phyloP scores from a whole-genome alignment of 2,329 filamentous ascomycete genomes.

The Nectriaceae sp. region DNA sequence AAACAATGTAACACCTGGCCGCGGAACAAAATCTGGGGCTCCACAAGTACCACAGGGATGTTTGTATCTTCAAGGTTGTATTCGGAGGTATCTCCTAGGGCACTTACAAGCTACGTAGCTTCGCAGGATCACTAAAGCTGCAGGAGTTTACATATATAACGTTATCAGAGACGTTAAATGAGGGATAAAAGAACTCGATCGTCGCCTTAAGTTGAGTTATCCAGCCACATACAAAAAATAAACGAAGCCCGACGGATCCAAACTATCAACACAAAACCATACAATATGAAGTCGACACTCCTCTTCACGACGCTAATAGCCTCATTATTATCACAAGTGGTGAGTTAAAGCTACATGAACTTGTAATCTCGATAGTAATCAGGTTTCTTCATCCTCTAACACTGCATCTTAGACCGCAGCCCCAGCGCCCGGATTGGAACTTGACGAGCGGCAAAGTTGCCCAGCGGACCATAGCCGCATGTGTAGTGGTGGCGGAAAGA shows the following conservation, averaged over 20 bases:
- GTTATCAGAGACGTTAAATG: neutral
- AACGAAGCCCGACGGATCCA: neutral
- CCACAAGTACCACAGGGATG: no score
- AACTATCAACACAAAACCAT: neutral
- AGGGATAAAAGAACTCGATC: neutral
- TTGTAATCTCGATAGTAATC: no score
- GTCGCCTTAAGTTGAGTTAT: neutral
- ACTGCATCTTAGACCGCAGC: neutral
- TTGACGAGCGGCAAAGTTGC: neutral
- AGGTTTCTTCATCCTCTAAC: neutral
- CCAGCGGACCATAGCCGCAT: neutral
- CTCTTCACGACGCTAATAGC: neutral
- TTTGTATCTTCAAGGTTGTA: no score
- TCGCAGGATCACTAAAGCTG: neutral
- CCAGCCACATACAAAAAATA: neutral
- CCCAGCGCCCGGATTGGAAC: neutral
- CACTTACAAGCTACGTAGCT: neutral
- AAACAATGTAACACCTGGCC: no score
- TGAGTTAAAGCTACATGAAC: neutral
- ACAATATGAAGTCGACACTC: neutral
- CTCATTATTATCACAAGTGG: neutral
- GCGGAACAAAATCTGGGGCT: no score
- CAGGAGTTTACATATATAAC: neutral
- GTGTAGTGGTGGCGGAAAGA: neutral
- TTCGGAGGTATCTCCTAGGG: no score